These are phyloP conservation scores for Catharanthus roseus DNA, from an alignment of 257 asterid genomes.

Conservation along the genomic window DNA sequence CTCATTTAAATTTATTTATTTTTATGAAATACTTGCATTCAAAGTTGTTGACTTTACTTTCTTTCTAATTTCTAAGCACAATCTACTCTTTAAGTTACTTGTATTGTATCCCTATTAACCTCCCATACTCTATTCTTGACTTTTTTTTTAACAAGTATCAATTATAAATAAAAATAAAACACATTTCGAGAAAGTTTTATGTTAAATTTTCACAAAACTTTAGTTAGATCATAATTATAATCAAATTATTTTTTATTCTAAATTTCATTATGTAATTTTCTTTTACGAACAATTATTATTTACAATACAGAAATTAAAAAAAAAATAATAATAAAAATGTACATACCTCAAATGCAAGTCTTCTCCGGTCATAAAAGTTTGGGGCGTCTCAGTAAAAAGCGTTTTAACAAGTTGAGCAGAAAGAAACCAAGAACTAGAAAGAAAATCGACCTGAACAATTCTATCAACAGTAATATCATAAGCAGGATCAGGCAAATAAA, in stretches of 20 bases:
- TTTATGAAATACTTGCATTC: not conserved
- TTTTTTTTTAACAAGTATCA: no score
- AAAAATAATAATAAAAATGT: not conserved
- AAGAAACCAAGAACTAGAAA: constrained; percentile 91
- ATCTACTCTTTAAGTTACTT: constrained; percentile 1
- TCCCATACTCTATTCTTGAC: no score
- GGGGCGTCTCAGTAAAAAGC: constrained; percentile 76
- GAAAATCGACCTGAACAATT: constrained; percentile 89
- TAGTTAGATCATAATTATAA: no score
- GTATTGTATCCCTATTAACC: no score
- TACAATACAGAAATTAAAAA: not conserved
- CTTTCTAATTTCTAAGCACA: not conserved
- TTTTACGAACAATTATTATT: no score
- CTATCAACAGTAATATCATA: constrained; percentile 64
- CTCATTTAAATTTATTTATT: not conserved
- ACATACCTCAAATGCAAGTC: constrained; percentile 84
- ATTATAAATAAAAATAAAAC: no score
- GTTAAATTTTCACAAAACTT: no score
- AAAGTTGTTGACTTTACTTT: not conserved
- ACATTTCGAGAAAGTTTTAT: no score
- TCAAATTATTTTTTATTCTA: not conserved
- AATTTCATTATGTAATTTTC: no score
- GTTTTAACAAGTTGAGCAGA: constrained; percentile 85
- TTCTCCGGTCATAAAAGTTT: constrained; percentile 90
- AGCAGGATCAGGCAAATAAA: constrained; percentile 95